Conservation (phyloP, 495 filamentous ascomycete species). For the Penicillium turbatum region DNA sequence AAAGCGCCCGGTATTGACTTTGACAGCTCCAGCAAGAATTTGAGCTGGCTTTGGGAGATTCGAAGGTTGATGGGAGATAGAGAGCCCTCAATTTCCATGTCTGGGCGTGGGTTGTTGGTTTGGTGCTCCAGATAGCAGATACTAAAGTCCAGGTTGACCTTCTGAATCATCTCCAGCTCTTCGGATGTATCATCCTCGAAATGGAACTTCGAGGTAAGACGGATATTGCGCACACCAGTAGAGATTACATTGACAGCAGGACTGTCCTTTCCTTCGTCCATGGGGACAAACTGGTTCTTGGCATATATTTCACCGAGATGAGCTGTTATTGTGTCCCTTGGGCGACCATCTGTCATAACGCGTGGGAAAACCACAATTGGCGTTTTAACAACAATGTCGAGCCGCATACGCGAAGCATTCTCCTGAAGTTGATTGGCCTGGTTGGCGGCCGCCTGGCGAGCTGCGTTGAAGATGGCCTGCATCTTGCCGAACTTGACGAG, state of each 20-base stretch:
- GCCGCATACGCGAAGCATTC: conserved; percentile 81
- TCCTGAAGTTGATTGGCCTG: conserved; percentile 92
- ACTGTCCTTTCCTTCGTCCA: conserved; percentile 67
- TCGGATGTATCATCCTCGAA: conserved; percentile 68
- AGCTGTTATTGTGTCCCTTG: conserved; percentile 81
- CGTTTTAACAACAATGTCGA: conserved; percentile 88
- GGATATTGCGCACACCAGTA: conserved; percentile 86
- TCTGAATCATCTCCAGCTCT: conserved; percentile 92
- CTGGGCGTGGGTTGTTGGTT: conserved; percentile 70
- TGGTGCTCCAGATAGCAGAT: conserved; percentile 87
- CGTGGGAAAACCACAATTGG: conserved; percentile 93
- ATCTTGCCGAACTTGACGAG: conserved; percentile 98
- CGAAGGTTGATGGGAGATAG: conserved; percentile 90
- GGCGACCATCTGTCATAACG: conserved; percentile 55
- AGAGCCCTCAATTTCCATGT: conserved; percentile 82
- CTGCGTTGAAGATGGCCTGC: conserved; percentile 98
- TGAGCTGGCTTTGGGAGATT: conserved; percentile 85
- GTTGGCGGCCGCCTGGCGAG: conserved; percentile 88
- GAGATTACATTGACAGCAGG: conserved; percentile 82
- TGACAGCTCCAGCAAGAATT: conserved; percentile 79
- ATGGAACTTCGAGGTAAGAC: conserved; percentile 84
- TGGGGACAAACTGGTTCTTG: conserved; percentile 81
- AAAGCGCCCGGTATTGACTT: conserved; percentile 84
- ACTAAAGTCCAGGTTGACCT: conserved; percentile 88
- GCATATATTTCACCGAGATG: conserved; percentile 97